Evolutionary conservation across 2,329 filamentous ascomycete genomes (phyloP), one percentile per base, ranked within the genome.

Genomic region (Aspergillus floridensis): DNA sequence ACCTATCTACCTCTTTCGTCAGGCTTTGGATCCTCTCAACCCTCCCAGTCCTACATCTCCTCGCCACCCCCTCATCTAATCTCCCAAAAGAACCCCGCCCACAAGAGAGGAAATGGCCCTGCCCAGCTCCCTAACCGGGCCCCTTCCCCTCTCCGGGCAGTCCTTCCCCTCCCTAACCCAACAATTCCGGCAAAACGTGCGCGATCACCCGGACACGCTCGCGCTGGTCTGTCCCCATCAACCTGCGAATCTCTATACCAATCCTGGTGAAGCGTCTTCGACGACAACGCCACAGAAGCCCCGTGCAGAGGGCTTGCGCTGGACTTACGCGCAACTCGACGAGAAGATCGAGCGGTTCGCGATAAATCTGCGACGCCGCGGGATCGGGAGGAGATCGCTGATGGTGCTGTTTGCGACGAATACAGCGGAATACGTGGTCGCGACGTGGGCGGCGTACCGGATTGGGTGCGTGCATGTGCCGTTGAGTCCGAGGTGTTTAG

Each of bases 401-500:
- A 44, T 44, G 38, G 16, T 44, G 38, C 14, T 44, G 14, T 44
- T 44, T 19, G 16, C 16, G 38, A 19, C 38, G 14, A 65, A 65
- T 49, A 53, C 44, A 8, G 63, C 58, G 19, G 63, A 65, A 47
- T 64, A 60, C 56, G 59, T 65, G 5, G 61, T 64, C 24, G 41
- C 59, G 8, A 62, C 59, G 1, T 64, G 57, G 63, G 63, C 62
- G n/a, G 59, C 59, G 10, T 64, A 65, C 35, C 57, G 49, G 22
- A 62, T 65, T 32, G 63, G 59, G 11, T 61, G 57, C n/a, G 29
- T 44, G 11, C 50, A 64, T 24, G 53, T 65, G 21, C 62, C 63
- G 35, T 58, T 65, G 41, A 62, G 60, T 38, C 63, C 63, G 11
- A 61, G 54, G n/a, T 31, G 47, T 26, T 31, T 65, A 3, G 49